Conservation (phyloP, 306 rosid genomes). For the Trifolium dubium region DNA sequence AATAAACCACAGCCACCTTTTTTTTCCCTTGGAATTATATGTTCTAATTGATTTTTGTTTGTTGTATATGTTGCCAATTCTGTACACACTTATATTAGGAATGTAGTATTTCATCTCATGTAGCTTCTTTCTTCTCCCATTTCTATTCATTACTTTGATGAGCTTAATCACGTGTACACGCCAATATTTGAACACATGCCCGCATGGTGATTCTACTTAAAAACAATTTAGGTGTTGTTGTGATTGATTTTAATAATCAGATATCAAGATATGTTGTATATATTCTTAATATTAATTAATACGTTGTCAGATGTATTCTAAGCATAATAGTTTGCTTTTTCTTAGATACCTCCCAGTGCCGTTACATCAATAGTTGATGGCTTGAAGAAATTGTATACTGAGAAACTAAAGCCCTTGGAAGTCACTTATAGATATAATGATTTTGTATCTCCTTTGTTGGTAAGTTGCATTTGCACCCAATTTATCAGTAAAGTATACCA, state of each 20-base stretch:
- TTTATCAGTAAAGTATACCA: slow-evolving; percentile 9
- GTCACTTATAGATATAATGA: slow-evolving; percentile 75
- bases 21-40: background rate
- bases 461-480: slow-evolving; percentile 47
- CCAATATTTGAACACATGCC: background rate
- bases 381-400: slow-evolving; percentile 74
- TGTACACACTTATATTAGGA: background rate
- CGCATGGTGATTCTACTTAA: background rate
- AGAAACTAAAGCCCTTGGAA: slow-evolving; percentile 90
- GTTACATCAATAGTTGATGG: slow-evolving; percentile 93
- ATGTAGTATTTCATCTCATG: background rate
- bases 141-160: slow-evolving; percentile 6
- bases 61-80: background rate
- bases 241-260: slow-evolving; percentile 19
- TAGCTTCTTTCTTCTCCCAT: background rate
- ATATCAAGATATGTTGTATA: slow-evolving; percentile 13
- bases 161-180: slow-evolving; percentile 18
- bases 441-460: slow-evolving; percentile 79
- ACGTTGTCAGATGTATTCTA: slow-evolving; percentile 21
- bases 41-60: background rate
- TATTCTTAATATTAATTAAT: slow-evolving; percentile 14
- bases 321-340: slow-evolving; percentile 28
- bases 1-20: background rate
- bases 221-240: background rate
- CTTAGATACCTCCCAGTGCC: slow-evolving; percentile 64